Evolutionary conservation across 495 filamentous ascomycete species (phyloP).

Genomic region (Choiromyces venosus): DNA sequence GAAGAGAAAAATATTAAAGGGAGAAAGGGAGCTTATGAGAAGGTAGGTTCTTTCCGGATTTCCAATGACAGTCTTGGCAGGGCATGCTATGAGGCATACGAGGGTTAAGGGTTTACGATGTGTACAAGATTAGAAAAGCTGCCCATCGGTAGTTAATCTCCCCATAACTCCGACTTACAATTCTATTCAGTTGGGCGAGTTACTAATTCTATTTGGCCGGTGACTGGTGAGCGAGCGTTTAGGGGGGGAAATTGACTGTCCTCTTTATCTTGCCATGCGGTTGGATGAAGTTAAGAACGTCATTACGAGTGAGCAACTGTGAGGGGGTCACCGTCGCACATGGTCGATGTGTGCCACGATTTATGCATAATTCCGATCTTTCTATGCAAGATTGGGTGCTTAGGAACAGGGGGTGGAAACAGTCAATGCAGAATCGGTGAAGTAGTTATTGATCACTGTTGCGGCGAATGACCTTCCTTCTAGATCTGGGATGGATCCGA

Average conservation of each 20-base stretch:
- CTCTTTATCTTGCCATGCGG: not conserved
- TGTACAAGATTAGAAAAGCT: not conserved
- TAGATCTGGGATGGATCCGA: constrained; percentile 48
- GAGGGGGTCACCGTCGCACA: not conserved
- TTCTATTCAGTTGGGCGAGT: not conserved
- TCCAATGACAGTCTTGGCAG: constrained; percentile 29
- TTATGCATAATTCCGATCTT: not conserved
- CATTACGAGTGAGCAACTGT: not conserved
- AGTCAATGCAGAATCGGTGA: not conserved
- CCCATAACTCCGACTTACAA: not conserved
- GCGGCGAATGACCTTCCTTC: not conserved
- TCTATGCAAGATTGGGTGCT: not conserved
- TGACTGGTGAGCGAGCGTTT: too few species aligned
- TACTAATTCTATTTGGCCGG: not conserved
- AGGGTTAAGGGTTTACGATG: not conserved
- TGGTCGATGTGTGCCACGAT: not conserved
- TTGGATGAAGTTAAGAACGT: not conserved
- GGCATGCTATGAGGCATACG: not conserved
- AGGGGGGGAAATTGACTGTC: not conserved
- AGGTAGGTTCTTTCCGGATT: constrained; percentile 22
- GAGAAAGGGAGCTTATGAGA: constrained; percentile 6
- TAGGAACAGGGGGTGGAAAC: not conserved
- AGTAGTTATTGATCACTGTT: not conserved
- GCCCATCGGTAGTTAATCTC: not conserved
- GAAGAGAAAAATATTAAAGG: not conserved